Evolutionary conservation across 257 asterid genomes (phyloP).

Genomic region (Leonotis leonurus): DNA sequence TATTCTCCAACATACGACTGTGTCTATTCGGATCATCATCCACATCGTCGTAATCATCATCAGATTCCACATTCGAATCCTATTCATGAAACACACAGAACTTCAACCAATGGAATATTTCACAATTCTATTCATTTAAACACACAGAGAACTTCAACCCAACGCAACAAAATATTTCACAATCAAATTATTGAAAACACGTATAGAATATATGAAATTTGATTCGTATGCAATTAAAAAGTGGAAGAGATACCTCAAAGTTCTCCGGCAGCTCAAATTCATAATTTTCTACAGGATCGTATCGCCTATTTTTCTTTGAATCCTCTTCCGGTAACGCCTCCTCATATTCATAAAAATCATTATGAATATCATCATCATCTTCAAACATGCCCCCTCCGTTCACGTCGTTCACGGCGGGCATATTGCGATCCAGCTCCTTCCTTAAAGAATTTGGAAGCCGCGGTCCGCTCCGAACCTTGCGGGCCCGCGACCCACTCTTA

Average conservation of each 20-base stretch:
- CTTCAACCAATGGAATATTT: background rate
- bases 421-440: conserved; percentile 35
- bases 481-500: too few relatives aligned
- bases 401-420: conserved; percentile 11
- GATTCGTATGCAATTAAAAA: too few relatives aligned
- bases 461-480: conserved; percentile 50
- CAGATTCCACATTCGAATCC: conserved; percentile 79
- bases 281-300: conserved; percentile 65
- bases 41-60: conserved; percentile 45
- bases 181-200: background rate
- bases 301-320: conserved; percentile 58
- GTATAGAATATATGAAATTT: too few relatives aligned
- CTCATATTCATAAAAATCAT: conserved; percentile 71
- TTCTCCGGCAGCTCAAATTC: conserved; percentile 70
- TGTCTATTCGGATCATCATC: conserved; percentile 39
- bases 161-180: background rate
- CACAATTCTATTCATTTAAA: too few relatives aligned
- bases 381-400: too few relatives aligned
- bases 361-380: conserved; percentile 29
- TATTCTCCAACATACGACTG: conserved; percentile 60
- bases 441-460: conserved; percentile 56
- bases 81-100: conserved; percentile 19
- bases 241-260: conserved; percentile 47
- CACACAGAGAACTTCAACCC: background rate
- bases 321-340: conserved; percentile 81